phyloP scores from a whole-genome alignment of 129 eudicot genomes.

The Centella asiatica region DNA sequence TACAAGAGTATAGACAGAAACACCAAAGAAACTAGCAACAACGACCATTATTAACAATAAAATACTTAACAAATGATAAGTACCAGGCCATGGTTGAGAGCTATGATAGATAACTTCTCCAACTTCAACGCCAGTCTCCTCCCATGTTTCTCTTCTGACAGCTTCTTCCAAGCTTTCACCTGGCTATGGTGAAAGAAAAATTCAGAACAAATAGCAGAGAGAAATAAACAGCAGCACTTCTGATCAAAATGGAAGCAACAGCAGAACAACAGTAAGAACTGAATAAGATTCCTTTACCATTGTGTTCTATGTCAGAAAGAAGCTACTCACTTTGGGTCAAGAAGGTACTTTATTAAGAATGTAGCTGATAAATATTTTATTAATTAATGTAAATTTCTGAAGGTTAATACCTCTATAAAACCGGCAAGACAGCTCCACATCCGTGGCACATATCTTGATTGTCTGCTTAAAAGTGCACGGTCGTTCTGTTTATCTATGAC shows the following conservation, averaged over 20 bases:
- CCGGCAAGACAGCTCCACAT: conserved; percentile 99
- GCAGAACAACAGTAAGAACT: background rate
- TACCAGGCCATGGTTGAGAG: conserved; percentile 99
- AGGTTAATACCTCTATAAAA: conserved; percentile 57
- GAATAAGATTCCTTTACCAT: background rate
- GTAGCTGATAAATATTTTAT: no score
- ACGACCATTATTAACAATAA: no score
- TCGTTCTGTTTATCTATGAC: conserved; percentile 85
- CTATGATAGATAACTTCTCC: conserved; percentile 90
- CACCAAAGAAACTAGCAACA: no score
- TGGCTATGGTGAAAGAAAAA: conserved; percentile 39
- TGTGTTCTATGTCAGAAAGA: background rate
- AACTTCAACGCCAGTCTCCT: conserved; percentile 88
- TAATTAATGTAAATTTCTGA: background rate
- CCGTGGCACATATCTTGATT: conserved; percentile 75
- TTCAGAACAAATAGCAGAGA: background rate
- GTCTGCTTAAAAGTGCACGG: conserved; percentile 61
- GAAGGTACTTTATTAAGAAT: background rate
- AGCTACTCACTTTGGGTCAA: background rate
- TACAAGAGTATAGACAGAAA: no score
- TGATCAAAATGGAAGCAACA: background rate
- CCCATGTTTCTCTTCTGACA: conserved; percentile 95
- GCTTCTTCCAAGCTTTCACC: conserved; percentile 98
- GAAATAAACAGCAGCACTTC: background rate
- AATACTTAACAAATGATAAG: conserved; percentile 3